These are phyloP conservation scores for Deakozyma indianensis DNA, from an alignment of 805 yeast genomes.

Conservation along the genomic window DNA sequence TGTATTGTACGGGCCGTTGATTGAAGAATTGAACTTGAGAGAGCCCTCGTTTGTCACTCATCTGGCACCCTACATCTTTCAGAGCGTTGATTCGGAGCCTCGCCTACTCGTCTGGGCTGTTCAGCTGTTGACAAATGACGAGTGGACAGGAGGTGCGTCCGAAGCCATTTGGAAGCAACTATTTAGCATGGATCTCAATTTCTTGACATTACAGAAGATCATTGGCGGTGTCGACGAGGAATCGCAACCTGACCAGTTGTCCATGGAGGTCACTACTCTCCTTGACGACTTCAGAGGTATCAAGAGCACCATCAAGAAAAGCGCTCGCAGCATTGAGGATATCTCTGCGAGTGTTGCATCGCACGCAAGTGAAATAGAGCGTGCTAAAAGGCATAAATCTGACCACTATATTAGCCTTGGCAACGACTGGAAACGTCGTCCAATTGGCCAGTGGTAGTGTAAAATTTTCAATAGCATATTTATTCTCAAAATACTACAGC, in stretches of 20 bases:
- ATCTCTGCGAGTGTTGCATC: too few relatives aligned
- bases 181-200: neutral
- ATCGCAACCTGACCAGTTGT: neutral
- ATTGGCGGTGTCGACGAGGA: neutral
- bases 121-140: neutral
- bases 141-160: neutral
- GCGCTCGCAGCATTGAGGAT: too few relatives aligned
- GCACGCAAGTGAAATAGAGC: neutral
- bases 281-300: neutral
- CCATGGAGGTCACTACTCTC: too few relatives aligned
- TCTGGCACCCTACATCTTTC: neutral
- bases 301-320: too few relatives aligned
- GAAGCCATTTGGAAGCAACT: too few relatives aligned
- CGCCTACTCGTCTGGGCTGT: neutral
- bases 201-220: neutral
- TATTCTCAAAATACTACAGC: neutral
- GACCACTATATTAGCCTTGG: too few relatives aligned
- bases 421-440: neutral
- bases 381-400: neutral
- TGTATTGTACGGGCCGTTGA: slow-evolving; percentile 11
- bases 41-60: neutral
- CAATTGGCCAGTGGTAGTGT: neutral
- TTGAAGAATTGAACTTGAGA: neutral
- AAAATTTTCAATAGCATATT: too few relatives aligned
- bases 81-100: neutral